phyloP scores from a whole-genome alignment of 495 filamentous ascomycete species.

The Daldinia caldariorum region DNA sequence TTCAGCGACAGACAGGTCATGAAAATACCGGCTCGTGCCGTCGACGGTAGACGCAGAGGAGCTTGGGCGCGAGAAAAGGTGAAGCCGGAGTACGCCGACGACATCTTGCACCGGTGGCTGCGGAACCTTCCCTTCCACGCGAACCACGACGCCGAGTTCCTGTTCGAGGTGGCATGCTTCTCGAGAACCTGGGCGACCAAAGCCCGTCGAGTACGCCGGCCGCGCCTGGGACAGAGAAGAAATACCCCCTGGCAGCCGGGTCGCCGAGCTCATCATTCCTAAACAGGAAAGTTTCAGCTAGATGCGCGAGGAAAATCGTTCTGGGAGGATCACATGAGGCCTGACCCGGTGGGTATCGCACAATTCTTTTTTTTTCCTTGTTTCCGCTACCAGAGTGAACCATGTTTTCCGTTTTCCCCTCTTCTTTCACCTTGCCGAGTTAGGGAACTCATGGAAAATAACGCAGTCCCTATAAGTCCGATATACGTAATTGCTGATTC shows the following conservation, averaged over 20 bases:
- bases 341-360: conserved; percentile 46
- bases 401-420: no score
- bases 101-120: conserved; percentile 56
- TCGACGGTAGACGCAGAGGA: conserved; percentile 49
- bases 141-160: conserved; percentile 57
- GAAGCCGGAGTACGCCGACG: conserved; percentile 51
- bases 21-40: conserved; percentile 61
- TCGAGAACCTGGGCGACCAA: conserved; percentile 60
- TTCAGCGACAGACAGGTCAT: conserved; percentile 60
- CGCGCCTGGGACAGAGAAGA: conserved; percentile 58
- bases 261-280: conserved; percentile 56
- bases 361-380: background rate
- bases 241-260: conserved; percentile 60
- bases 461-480: background rate
- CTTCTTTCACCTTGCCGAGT: background rate
- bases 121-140: conserved; percentile 56
- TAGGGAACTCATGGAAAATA: background rate
- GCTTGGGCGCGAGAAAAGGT: conserved; percentile 53
- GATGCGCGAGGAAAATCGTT: conserved; percentile 55
- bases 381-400: background rate
- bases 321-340: conserved; percentile 60
- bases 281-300: conserved; percentile 58
- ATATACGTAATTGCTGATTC: conserved; percentile 1
- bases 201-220: conserved; percentile 60
- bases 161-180: conserved; percentile 57